Evolutionary conservation across 345 rosid genomes (phyloP).

Genomic region (Schrenkiella parvula): DNA sequence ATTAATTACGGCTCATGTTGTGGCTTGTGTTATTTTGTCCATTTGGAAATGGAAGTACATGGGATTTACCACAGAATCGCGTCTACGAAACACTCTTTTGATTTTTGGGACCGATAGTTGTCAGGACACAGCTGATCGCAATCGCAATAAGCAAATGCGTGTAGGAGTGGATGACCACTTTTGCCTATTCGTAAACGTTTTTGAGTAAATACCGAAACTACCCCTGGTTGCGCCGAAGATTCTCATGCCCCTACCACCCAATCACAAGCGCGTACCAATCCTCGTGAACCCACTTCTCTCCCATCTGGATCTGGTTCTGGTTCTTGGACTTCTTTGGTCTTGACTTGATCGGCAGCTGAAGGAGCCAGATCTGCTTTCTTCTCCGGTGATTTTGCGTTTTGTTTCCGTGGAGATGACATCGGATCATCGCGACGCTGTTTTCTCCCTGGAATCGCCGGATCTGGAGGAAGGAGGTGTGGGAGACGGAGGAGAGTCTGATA

Average conservation of each 20-base stretch:
- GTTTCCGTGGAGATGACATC: slow-evolving; percentile 45
- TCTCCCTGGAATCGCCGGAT: slow-evolving; percentile 54
- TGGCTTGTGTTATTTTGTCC: background rate
- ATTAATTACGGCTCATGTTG: background rate
- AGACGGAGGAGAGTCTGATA: slow-evolving; percentile 37
- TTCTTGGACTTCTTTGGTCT: background rate
- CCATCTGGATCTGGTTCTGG: slow-evolving; percentile 11
- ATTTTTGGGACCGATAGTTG: background rate
- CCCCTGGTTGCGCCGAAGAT: slow-evolving; percentile 24
- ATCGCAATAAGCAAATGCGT: slow-evolving; percentile 15
- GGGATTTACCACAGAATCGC: background rate
- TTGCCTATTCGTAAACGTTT: background rate
- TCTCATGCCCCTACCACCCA: slow-evolving; percentile 19
- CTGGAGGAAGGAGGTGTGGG: slow-evolving; percentile 39
- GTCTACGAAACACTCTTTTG: background rate
- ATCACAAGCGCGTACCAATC: slow-evolving; percentile 8
- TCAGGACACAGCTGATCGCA: background rate
- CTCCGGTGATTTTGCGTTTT: background rate
- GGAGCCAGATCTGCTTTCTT: background rate
- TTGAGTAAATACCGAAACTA: background rate
- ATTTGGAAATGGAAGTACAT: background rate
- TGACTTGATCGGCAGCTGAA: background rate
- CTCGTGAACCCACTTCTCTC: slow-evolving; percentile 29
- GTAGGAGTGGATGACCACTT: slow-evolving; percentile 20
- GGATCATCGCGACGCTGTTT: slow-evolving; percentile 51